Conservation (phyloP, 495 filamentous ascomycete species). For the Neurospora sp. region DNA sequence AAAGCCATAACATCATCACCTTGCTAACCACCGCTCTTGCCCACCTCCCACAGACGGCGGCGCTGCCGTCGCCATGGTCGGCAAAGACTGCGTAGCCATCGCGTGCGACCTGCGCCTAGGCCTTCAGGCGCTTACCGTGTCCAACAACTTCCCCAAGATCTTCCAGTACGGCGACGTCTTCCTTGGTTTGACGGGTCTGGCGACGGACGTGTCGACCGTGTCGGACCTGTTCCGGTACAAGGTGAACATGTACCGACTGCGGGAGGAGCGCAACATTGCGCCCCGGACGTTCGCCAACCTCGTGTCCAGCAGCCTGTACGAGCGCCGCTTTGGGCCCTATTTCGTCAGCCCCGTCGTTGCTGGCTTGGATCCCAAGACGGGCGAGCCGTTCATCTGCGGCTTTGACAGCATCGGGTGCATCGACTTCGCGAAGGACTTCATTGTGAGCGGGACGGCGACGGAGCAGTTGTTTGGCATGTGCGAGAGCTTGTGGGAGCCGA, state of each 20-base stretch:
- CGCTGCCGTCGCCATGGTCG: constrained; percentile 95
- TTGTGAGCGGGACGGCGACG: constrained; percentile 89
- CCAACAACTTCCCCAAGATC: constrained; percentile 99
- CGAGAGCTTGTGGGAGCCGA: constrained; percentile 95
- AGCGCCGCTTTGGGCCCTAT: constrained; percentile 89
- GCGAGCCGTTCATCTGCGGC: constrained; percentile 94
- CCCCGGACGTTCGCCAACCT: constrained; percentile 94
- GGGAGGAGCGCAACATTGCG: constrained; percentile 91
- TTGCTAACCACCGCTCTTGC: constrained; percentile 3
- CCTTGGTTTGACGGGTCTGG: constrained; percentile 92
- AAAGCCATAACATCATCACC: constrained; percentile 1
- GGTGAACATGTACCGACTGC: constrained; percentile 98
- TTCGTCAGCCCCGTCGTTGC: constrained; percentile 93
- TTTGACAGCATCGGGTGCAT: constrained; percentile 99
- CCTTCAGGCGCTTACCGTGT: constrained; percentile 90
- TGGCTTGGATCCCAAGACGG: constrained; percentile 83
- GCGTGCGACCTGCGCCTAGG: constrained; percentile 97
- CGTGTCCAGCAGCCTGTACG: constrained; percentile 81
- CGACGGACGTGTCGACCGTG: constrained; percentile 90
- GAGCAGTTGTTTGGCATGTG: constrained; percentile 98
- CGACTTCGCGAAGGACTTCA: constrained; percentile 98
- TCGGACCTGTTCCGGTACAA: constrained; percentile 98
- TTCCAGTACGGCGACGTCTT: constrained; percentile 95
- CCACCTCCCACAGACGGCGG: constrained; percentile 60
- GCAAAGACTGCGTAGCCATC: constrained; percentile 98